Conservation (phyloP, 2,329 filamentous ascomycete species). For the Phialemoniopsis sp. region DNA sequence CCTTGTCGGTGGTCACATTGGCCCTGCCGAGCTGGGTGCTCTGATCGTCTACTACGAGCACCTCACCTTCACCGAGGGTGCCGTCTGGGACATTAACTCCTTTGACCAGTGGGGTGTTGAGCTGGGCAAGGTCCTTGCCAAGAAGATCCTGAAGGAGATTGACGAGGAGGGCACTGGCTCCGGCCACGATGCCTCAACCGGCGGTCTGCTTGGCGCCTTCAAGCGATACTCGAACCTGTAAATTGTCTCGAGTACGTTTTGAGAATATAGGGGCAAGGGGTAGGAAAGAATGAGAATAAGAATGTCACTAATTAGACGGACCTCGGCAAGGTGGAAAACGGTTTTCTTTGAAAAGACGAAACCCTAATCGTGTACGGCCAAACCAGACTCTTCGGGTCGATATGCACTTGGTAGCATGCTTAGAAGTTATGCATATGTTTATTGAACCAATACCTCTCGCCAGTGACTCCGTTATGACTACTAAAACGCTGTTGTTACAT, state of each 20-base stretch:
- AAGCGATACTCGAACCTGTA: conserved; percentile 65
- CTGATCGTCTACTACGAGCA: conserved; percentile 99
- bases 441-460: no score
- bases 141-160: conserved; percentile 84
- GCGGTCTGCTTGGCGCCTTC: conserved; percentile 85
- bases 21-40: conserved; percentile 86
- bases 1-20: conserved; percentile 84
- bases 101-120: conserved; percentile 99
- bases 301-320: neutral
- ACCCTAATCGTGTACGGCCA: no score
- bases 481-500: no score
- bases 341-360: no score
- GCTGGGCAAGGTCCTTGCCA: conserved; percentile 92
- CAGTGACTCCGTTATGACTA: no score
- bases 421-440: no score
- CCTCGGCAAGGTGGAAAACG: no score
- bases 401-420: no score
- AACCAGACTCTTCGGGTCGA: no score
- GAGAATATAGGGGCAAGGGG: neutral
- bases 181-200: conserved; percentile 83
- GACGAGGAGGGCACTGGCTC: conserved; percentile 68
- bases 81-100: conserved; percentile 98
- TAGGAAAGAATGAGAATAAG: neutral
- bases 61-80: conserved; percentile 94
- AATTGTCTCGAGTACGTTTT: neutral